These are phyloP conservation scores for Pseudogymnoascus sp. DNA, from an alignment of 2,329 filamentous ascomycete species.

Conservation along the genomic window DNA sequence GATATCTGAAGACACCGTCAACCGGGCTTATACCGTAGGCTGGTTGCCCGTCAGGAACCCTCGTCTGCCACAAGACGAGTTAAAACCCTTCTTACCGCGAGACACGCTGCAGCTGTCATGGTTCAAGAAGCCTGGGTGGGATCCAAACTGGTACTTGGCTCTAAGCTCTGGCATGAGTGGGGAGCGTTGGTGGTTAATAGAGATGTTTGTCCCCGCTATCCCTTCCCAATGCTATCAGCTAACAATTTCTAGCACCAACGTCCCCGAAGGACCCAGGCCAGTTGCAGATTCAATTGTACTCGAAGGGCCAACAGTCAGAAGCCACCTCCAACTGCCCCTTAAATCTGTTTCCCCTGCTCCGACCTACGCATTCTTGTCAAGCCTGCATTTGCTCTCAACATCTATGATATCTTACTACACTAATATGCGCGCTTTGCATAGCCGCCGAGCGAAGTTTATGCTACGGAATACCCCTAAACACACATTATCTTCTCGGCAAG, in stretches of 20 bases:
- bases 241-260: conserved; percentile 14
- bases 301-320: conserved; percentile 18
- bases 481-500: conserved; percentile 17
- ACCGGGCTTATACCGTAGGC: conserved; percentile 53
- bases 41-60: conserved; percentile 49
- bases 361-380: conserved; percentile 28
- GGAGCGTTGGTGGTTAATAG: conserved; percentile 72
- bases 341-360: conserved; percentile 21
- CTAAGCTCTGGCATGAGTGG: conserved; percentile 63
- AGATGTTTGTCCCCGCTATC: conserved; percentile 31
- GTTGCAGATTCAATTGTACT: not conserved
- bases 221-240: not conserved
- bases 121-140: conserved; percentile 67
- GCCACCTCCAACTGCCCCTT: conserved; percentile 22
- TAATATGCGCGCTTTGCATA: conserved; percentile 30
- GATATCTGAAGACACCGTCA: conserved; percentile 53
- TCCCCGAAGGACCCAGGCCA: conserved; percentile 11
- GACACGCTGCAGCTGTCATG: conserved; percentile 59
- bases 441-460: conserved; percentile 18
- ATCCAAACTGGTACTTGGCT: conserved; percentile 62
- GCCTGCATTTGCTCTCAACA: conserved; percentile 30
- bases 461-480: conserved; percentile 25
- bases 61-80: conserved; percentile 42
- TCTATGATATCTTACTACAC: conserved; percentile 32
- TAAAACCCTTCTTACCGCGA: conserved; percentile 52